Conservation (phyloP, 306 rosid genomes). For the Mimosa pudica region DNA sequence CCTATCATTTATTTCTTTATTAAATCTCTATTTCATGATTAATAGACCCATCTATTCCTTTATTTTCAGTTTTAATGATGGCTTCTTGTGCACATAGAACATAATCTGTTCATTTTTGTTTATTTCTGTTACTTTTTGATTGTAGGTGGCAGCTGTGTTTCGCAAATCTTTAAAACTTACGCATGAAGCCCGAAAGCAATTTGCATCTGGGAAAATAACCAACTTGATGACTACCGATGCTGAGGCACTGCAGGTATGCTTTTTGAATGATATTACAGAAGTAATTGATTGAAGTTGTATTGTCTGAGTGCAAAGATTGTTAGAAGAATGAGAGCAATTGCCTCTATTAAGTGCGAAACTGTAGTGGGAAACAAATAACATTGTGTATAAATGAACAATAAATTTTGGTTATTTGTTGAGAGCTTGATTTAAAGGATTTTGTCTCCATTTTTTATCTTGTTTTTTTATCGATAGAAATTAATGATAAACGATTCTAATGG, state of each 20-base stretch:
- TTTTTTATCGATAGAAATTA: not conserved
- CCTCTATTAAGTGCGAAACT: not conserved
- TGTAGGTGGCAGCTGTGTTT: constrained; percentile 92
- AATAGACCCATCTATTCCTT: not conserved
- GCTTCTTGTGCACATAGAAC: not conserved
- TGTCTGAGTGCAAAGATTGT: not conserved
- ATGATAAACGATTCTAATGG: not conserved
- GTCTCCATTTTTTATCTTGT: not conserved
- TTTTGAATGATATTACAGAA: constrained; percentile 26
- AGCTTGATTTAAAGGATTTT: not conserved
- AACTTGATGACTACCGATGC: constrained; percentile 97
- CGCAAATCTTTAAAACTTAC: constrained; percentile 95
- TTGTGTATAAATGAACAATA: not conserved
- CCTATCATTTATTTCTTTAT: too few relatives aligned
- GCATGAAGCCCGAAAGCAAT: constrained; percentile 93
- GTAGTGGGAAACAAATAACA: not conserved
- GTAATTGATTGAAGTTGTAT: constrained; percentile 23
- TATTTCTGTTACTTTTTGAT: constrained; percentile 17
- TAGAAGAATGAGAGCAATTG: not conserved
- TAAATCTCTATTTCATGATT: not conserved
- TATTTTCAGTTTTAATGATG: not conserved
- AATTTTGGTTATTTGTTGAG: not conserved
- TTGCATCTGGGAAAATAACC: constrained; percentile 92
- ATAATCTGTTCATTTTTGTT: constrained; percentile 27
- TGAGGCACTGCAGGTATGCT: constrained; percentile 83